phyloP scores from a whole-genome alignment of 192 early-diverging fungal species.

The Chytriomyces sp. region DNA sequence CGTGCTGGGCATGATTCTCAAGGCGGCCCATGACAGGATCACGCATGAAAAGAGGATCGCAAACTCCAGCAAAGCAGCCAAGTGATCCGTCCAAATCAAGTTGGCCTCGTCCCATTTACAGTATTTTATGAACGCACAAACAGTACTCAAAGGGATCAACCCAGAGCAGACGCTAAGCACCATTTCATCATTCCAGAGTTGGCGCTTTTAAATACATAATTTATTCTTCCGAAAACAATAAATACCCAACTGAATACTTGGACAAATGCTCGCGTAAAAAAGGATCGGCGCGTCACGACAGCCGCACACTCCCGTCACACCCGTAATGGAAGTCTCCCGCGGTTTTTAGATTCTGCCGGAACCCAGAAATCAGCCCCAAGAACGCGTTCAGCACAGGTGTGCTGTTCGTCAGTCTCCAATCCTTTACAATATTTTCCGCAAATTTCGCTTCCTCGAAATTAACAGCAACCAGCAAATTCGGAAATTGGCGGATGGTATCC shows the following conservation, averaged over 20 bases:
- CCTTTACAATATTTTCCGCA: conserved; percentile 7
- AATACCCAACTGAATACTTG: too few species aligned
- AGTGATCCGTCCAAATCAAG: too few species aligned
- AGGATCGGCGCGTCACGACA: too few species aligned
- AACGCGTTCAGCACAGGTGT: not conserved
- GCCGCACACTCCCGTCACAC: not conserved
- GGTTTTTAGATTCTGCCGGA: not conserved
- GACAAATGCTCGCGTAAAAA: too few species aligned
- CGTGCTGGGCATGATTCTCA: conserved; percentile 53
- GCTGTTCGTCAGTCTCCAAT: not conserved
- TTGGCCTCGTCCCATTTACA: too few species aligned
- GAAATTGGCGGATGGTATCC: conserved; percentile 6
- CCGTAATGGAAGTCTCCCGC: not conserved
- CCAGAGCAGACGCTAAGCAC: too few species aligned
- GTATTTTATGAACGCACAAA: too few species aligned
- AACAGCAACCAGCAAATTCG: conserved; percentile 43
- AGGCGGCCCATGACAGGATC: conserved; percentile 45
- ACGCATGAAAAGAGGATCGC: conserved; percentile 10
- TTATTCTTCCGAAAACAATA: too few species aligned
- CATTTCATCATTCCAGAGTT: too few species aligned
- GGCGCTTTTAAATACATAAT: too few species aligned
- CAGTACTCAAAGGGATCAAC: too few species aligned
- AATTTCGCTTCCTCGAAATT: conserved; percentile 48
- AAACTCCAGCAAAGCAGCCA: too few species aligned
- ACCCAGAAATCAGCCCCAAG: not conserved